phyloP scores from a whole-genome alignment of 148 eudicot species.

The Cornus kousa region DNA sequence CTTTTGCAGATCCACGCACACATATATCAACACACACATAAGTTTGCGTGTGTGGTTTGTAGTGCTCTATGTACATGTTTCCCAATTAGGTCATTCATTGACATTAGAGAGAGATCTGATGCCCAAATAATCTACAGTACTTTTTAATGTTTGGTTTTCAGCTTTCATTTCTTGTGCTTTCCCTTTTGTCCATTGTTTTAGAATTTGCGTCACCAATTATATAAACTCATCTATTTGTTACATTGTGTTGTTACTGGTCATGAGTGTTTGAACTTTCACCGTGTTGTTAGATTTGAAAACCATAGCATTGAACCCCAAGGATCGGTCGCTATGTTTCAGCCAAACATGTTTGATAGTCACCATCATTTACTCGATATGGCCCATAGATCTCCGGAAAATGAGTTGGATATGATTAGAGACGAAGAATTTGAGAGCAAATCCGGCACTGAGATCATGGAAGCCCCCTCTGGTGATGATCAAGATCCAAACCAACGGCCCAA shows the following conservation, averaged over 20 bases:
- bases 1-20: background rate
- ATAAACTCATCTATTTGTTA: background rate
- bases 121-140: background rate
- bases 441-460: constrained; percentile 76
- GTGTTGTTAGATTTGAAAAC: constrained; percentile 11
- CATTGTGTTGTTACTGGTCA: background rate
- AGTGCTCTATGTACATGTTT: background rate
- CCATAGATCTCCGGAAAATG: constrained; percentile 54
- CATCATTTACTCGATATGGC: constrained; percentile 59
- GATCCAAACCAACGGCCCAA: constrained; percentile 85
- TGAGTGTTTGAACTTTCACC: background rate
- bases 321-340: constrained; percentile 60
- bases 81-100: background rate
- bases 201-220: background rate
- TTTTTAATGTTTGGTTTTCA: background rate
- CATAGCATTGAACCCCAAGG: constrained; percentile 1
- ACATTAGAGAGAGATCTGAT: background rate
- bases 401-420: constrained; percentile 62
- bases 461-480: constrained; percentile 78
- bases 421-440: constrained; percentile 88
- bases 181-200: background rate
- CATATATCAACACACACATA: no score
- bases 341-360: constrained; percentile 72
- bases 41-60: background rate
- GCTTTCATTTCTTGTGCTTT: background rate